phyloP scores from a whole-genome alignment of 2,329 filamentous ascomycete species.

The Lachnellula suecica region DNA sequence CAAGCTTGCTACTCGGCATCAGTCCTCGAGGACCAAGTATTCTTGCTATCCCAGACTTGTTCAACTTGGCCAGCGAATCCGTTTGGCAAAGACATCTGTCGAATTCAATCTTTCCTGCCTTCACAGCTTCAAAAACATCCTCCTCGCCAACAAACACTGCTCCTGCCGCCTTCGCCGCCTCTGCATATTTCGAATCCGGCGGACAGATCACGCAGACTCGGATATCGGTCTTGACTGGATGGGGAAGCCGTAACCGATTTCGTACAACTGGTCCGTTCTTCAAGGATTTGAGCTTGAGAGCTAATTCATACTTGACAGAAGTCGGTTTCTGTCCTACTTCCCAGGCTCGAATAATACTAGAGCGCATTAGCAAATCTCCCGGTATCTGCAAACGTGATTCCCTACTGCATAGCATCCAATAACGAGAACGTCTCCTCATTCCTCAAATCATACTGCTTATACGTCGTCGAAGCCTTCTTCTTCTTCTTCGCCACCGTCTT shows the following conservation, averaged over 20 bases:
- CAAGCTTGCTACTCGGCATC: slow-evolving; percentile 89
- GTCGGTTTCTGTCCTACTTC: slow-evolving; percentile 82
- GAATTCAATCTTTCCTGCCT: slow-evolving; percentile 74
- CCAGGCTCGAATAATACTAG: slow-evolving; percentile 83
- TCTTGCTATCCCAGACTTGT: slow-evolving; percentile 76
- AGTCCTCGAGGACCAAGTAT: slow-evolving; percentile 85
- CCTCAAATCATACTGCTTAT: slow-evolving; percentile 35
- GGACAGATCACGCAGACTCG: slow-evolving; percentile 89
- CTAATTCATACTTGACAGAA: slow-evolving; percentile 82
- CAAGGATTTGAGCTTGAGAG: slow-evolving; percentile 77
- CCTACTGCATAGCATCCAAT: slow-evolving; percentile 88
- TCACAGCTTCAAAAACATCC: slow-evolving; percentile 76
- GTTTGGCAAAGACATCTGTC: slow-evolving; percentile 86
- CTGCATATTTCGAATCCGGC: slow-evolving; percentile 72
- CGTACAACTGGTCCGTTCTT: slow-evolving; percentile 87
- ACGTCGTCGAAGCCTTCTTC: slow-evolving; percentile 33
- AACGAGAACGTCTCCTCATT: slow-evolving; percentile 69
- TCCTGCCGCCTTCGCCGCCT: slow-evolving; percentile 74
- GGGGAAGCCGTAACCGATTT: slow-evolving; percentile 83
- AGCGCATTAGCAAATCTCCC: slow-evolving; percentile 14
- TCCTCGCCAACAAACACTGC: slow-evolving; percentile 85
- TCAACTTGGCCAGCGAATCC: slow-evolving; percentile 73
- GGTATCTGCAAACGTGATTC: slow-evolving; percentile 22
- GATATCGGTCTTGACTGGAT: slow-evolving; percentile 85
- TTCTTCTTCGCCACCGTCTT: slow-evolving; percentile 32